Evolutionary conservation across 805 yeast species (phyloP).

Genomic region (Wickerhamomyces alni): DNA sequence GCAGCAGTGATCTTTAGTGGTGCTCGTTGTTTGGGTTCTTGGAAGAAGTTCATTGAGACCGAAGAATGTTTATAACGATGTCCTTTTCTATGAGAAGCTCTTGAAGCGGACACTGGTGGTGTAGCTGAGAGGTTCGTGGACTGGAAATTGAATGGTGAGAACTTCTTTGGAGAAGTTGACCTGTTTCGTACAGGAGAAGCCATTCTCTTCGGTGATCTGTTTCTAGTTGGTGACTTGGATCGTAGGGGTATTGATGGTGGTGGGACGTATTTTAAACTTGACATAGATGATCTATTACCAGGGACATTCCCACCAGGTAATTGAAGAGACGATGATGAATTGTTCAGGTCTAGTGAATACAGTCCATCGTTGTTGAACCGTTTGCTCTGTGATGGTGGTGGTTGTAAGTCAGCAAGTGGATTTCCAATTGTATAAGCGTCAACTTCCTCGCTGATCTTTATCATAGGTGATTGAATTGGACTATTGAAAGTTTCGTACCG

Average conservation of each 20-base stretch:
- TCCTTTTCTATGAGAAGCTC: slow-evolving; percentile 79
- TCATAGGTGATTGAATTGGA: slow-evolving; percentile 23
- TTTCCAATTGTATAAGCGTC: slow-evolving; percentile 2
- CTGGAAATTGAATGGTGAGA: slow-evolving; percentile 60
- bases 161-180: slow-evolving; percentile 22
- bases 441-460: slow-evolving; percentile 21
- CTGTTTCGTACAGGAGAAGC: slow-evolving; percentile 25
- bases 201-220: slow-evolving; percentile 24
- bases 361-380: slow-evolving; percentile 10
- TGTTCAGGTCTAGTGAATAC: slow-evolving; percentile 9
- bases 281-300: slow-evolving; percentile 21
- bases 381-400: slow-evolving; percentile 11
- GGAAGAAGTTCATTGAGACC: slow-evolving; percentile 91
- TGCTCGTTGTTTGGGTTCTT: slow-evolving; percentile 76
- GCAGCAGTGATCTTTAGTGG: slow-evolving; percentile 74
- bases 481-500: slow-evolving; percentile 17
- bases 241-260: slow-evolving; percentile 19
- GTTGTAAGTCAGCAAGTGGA: slow-evolving; percentile 14
- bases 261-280: slow-evolving; percentile 23
- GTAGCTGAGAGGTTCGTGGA: slow-evolving; percentile 37
- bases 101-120: slow-evolving; percentile 28
- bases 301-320: slow-evolving; percentile 25
- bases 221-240: slow-evolving; percentile 22
- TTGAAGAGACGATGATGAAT: slow-evolving; percentile 17
- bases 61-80: slow-evolving; percentile 95